phyloP scores from a whole-genome alignment of 345 rosid species.

The Abelmoschus esculentus region DNA sequence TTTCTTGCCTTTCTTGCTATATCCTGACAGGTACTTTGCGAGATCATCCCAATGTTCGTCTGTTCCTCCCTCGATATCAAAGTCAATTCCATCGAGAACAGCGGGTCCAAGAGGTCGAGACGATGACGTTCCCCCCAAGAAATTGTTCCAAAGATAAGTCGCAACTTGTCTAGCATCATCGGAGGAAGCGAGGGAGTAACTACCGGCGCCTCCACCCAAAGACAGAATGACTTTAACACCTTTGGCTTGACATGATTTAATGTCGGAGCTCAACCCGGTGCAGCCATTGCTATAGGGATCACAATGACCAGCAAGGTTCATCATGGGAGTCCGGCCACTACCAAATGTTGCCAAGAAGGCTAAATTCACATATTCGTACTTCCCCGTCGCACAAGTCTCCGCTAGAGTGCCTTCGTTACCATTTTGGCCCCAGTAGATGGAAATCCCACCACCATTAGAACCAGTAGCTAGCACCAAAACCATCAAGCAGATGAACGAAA shows the following conservation, averaged over 20 bases:
- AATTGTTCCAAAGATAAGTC: neutral
- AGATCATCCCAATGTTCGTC: neutral
- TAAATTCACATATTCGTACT: neutral
- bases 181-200: neutral
- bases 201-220: neutral
- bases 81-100: neutral
- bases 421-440: neutral
- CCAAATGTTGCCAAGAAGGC: slow-evolving; percentile 3
- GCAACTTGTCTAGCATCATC: neutral
- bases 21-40: neutral
- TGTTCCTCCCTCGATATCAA: neutral
- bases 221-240: neutral
- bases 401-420: neutral
- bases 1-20: neutral
- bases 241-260: neutral
- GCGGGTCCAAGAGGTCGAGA: neutral
- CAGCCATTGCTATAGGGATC: neutral
- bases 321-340: neutral
- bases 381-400: neutral
- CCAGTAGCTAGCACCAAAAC: neutral
- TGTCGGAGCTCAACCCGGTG: neutral
- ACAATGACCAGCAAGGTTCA: neutral
- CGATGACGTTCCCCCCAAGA: neutral
- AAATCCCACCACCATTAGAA: neutral
- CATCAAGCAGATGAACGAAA: neutral